Evolutionary conservation across 441 rosid species (phyloP).

Genomic region (Sinapis alba): DNA sequence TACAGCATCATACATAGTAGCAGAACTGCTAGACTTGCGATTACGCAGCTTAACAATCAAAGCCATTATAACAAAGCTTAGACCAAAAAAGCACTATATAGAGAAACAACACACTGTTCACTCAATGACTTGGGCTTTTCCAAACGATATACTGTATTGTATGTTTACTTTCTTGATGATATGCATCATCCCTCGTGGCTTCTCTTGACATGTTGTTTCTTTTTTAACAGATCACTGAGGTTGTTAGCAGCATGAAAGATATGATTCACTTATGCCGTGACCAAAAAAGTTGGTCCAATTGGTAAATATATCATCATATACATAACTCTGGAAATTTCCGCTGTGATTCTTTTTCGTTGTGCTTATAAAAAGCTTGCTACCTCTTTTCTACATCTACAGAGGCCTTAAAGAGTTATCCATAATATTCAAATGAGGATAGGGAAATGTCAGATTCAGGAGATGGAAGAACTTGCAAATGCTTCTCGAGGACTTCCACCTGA

Average conservation of each 20-base stretch:
- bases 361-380: not conserved
- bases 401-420: conserved; percentile 85
- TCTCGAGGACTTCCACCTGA: conserved; percentile 87
- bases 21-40: too few relatives aligned
- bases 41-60: too few relatives aligned
- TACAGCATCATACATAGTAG: not conserved
- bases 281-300: conserved; percentile 80
- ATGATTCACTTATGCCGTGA: conserved; percentile 84
- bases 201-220: not conserved
- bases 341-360: conserved; percentile 3
- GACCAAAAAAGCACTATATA: too few relatives aligned
- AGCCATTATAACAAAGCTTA: too few relatives aligned
- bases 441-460: conserved; percentile 81
- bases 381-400: conserved; percentile 53
- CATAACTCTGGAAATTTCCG: too few relatives aligned
- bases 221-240: conserved; percentile 87
- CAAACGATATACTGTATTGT: conserved; percentile 74
- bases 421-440: conserved; percentile 53
- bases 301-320: conserved; percentile 50
- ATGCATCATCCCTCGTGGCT: conserved; percentile 13
- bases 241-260: conserved; percentile 99
- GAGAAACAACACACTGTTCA: conserved; percentile 52
- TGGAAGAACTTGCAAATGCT: conserved; percentile 77
- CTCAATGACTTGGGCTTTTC: conserved; percentile 93
- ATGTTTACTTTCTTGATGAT: conserved; percentile 5